These are phyloP conservation scores for bread wheat (Triticum aestivum) DNA, from an alignment of 176 grass and related monocot species.

Conservation along the genomic window IWGSC_CS_RefSeq_v2.1 NC_057798.1:727887827-727888326, in stretches of 20 bases:
- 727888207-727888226: neutral
- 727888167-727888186: constrained; percentile 22
- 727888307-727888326: constrained; percentile 12
- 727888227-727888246: neutral
- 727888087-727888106: neutral
- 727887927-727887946: constrained; percentile 51
- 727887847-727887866: constrained; percentile 38
- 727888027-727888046: constrained; percentile 45
- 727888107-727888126: neutral
- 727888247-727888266: neutral
- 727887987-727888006: constrained; percentile 49
- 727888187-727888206: neutral
- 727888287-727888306: constrained; percentile 45
- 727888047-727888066: constrained; percentile 43
- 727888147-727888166: neutral
- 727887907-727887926: constrained; percentile 38
- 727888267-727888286: neutral
- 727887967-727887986: constrained; percentile 46
- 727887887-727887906: constrained; percentile 47
- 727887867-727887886: constrained; percentile 58
- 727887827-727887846: constrained; percentile 40
- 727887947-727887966: constrained; percentile 42
- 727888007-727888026: constrained; percentile 48
- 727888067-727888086: constrained; percentile 34
- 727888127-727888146: constrained; percentile 21